These are phyloP conservation scores for Colletotrichum zoysiae DNA, from an alignment of 2,329 filamentous ascomycete species.

Conservation along the genomic window DNA sequence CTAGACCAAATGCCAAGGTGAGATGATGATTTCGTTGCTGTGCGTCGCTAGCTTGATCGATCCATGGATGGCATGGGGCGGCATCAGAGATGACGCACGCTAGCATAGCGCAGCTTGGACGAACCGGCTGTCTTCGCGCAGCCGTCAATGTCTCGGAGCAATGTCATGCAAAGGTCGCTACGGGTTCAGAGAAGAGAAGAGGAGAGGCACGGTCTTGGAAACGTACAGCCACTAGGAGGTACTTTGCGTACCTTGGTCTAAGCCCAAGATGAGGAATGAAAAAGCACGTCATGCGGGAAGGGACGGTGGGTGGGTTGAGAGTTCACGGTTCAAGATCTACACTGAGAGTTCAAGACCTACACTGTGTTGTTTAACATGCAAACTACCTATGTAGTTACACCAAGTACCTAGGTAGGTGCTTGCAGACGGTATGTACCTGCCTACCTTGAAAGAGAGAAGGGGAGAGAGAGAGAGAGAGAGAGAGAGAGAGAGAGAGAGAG, in stretches of 20 bases:
- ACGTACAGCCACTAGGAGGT: no score
- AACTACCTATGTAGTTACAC: no score
- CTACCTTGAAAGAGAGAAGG: not conserved
- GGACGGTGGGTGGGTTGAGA: not conserved
- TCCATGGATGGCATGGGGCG: not conserved
- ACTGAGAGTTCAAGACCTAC: not conserved
- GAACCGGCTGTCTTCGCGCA: not conserved
- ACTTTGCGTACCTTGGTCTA: not conserved
- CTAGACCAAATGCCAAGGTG: not conserved
- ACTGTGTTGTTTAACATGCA: no score
- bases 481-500: not conserved
- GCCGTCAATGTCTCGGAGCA: not conserved
- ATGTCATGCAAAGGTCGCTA: not conserved
- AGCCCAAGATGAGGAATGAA: not conserved
- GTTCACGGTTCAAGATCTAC: no score
- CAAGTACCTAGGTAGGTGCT: no score
- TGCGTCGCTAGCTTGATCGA: not conserved
- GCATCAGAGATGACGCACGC: not conserved
- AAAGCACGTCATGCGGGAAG: not conserved
- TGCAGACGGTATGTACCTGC: conserved; percentile 5
- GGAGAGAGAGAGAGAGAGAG: conserved; percentile 2
- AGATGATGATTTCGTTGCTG: not conserved
- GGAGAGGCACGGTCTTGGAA: no score
- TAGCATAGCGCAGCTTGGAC: not conserved
- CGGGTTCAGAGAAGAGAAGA: not conserved